phyloP scores from a whole-genome alignment of 1,139 yeast genomes.

The Hemisphaericaspora subhashii region DNA sequence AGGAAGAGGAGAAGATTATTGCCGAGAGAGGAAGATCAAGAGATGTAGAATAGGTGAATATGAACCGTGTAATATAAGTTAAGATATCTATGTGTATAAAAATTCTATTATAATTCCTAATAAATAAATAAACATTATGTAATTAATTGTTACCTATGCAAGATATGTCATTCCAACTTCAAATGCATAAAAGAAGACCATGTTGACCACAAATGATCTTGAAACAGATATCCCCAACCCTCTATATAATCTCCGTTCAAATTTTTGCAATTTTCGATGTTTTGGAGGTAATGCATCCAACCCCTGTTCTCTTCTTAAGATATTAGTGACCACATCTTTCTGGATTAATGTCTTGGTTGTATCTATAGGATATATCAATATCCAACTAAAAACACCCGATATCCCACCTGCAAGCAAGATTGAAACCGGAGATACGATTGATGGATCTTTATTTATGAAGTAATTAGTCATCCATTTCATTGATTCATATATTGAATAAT shows the following conservation, averaged over 20 bases:
- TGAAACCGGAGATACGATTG: constrained; percentile 32
- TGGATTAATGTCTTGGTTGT: constrained; percentile 76
- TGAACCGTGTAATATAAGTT: neutral
- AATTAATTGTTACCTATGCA: constrained; percentile 8
- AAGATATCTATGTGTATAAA: constrained; percentile 1
- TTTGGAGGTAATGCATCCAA: constrained; percentile 33
- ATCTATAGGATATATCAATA: constrained; percentile 74
- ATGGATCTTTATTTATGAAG: constrained; percentile 31
- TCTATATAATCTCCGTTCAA: constrained; percentile 58
- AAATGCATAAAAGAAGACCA: constrained; percentile 72
- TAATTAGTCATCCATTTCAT: constrained; percentile 50
- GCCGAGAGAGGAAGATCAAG: constrained; percentile 15
- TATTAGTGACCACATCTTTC: constrained; percentile 67
- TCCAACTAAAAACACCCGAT: constrained; percentile 76
- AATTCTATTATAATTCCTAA: neutral
- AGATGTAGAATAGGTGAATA: constrained; percentile 3
- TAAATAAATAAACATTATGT: constrained; percentile 1
- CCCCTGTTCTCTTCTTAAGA: constrained; percentile 53
- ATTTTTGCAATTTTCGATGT: constrained; percentile 31
- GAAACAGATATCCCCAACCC: constrained; percentile 76
- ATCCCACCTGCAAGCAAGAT: constrained; percentile 70
- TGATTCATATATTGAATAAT: constrained; percentile 75
- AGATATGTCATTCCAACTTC: constrained; percentile 61
- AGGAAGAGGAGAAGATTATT: neutral
- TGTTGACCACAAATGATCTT: constrained; percentile 70